Conservation (phyloP, 257 asterid genomes). For the Parsonsia alboflavescens region DNA sequence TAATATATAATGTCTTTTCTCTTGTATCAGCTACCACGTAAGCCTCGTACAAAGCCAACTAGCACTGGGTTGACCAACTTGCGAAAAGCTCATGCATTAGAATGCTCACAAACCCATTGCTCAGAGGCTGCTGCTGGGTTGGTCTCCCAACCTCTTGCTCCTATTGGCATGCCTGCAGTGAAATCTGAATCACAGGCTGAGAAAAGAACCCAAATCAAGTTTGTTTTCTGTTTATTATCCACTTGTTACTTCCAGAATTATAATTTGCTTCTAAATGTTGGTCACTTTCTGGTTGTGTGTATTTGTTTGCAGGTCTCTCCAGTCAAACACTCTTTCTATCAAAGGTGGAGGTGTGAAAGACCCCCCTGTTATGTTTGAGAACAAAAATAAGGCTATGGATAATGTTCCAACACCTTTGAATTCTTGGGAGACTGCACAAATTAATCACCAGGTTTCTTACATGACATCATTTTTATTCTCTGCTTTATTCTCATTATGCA, state of each 20-base stretch:
- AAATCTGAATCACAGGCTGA: constrained; percentile 47
- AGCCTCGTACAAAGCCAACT: constrained; percentile 48
- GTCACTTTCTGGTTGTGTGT: constrained; percentile 14
- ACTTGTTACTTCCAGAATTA: not conserved
- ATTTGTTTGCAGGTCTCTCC: constrained; percentile 45
- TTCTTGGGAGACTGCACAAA: constrained; percentile 39
- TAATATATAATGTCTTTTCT: constrained; percentile 14
- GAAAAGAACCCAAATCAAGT: constrained; percentile 42
- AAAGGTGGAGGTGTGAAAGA: constrained; percentile 43
- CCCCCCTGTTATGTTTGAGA: constrained; percentile 44
- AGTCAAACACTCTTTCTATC: constrained; percentile 33
- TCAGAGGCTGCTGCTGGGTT: constrained; percentile 35
- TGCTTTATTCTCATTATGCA: not conserved
- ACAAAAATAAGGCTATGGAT: constrained; percentile 45
- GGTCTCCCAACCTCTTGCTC: constrained; percentile 53
- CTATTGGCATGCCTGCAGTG: constrained; percentile 60
- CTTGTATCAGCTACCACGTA: constrained; percentile 47
- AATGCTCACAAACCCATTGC: constrained; percentile 30
- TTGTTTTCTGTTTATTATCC: constrained; percentile 17
- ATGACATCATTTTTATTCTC: constrained; percentile 5
- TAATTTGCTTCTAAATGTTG: constrained; percentile 9
- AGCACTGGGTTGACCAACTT: constrained; percentile 37
- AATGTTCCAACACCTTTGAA: constrained; percentile 28
- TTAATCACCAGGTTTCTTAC: constrained; percentile 38
- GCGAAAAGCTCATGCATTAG: constrained; percentile 34